Conservation (phyloP, 2,329 filamentous ascomycete genomes). For the Aspergillus brasiliensis region DNA sequence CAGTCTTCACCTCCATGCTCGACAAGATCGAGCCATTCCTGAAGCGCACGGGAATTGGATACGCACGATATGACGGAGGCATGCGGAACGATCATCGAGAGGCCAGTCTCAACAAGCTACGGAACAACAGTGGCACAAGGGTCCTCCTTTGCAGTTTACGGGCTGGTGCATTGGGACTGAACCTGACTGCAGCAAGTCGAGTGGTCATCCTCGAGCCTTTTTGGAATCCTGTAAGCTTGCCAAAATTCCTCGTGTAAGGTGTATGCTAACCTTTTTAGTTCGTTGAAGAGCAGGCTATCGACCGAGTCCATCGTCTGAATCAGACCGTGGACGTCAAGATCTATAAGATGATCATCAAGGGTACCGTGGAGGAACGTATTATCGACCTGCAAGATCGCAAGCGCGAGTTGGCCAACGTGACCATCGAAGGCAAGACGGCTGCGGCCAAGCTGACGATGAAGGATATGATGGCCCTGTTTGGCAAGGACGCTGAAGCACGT, state of each 20-base stretch:
- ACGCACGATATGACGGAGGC: conserved; percentile 87
- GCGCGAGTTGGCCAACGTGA: conserved; percentile 83
- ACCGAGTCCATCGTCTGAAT: conserved; percentile 96
- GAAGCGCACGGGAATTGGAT: conserved; percentile 70
- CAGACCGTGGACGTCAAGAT: conserved; percentile 93
- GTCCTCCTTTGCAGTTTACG: conserved; percentile 91
- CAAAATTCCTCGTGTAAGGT: conserved; percentile 13
- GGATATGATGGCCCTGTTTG: conserved; percentile 91
- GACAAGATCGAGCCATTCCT: conserved; percentile 94
- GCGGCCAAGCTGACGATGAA: conserved; percentile 85
- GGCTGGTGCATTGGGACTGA: conserved; percentile 89
- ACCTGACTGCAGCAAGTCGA: conserved; percentile 87
- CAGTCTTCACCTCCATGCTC: conserved; percentile 97
- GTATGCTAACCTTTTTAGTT: conserved; percentile 59
- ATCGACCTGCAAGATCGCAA: conserved; percentile 94
- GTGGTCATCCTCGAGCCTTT: conserved; percentile 97
- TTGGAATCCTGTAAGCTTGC: conserved; percentile 79
- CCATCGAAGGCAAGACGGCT: conserved; percentile 78
- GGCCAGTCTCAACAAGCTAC: conserved; percentile 75
- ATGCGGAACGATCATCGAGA: conserved; percentile 95
- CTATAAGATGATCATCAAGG: conserved; percentile 86
- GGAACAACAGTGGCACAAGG: conserved; percentile 72
- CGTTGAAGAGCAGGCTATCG: conserved; percentile 97
- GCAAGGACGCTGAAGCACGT: conserved; percentile 63
- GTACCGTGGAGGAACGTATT: conserved; percentile 91